A percentile compares a stretch with the other conserved stretches of the same genome.
Conservation (phyloP, 2,329 filamentous ascomycete genomes). For the Chaetomium sp. region DNA sequence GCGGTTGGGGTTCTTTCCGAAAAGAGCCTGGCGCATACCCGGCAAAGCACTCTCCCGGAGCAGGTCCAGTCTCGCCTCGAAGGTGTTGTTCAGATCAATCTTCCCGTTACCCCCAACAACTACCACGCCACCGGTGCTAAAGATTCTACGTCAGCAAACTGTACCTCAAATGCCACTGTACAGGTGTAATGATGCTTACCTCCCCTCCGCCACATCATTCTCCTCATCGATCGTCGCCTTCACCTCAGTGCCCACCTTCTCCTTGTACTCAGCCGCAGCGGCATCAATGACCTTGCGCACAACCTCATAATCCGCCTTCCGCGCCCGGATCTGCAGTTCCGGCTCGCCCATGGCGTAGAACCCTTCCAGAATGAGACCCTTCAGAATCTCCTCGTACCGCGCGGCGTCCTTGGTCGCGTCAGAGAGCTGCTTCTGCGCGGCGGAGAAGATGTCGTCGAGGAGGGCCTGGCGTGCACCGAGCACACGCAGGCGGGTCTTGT, state of each 20-base stretch:
- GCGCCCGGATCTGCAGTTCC: slow-evolving; percentile 65
- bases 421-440: slow-evolving; percentile 65
- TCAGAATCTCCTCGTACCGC: slow-evolving; percentile 71
- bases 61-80: slow-evolving; percentile 81
- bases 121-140: slow-evolving; percentile 73
- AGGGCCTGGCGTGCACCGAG: slow-evolving; percentile 83
- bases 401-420: slow-evolving; percentile 58
- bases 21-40: slow-evolving; percentile 75
- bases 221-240: slow-evolving; percentile 69
- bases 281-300: slow-evolving; percentile 72
- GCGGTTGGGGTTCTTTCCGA: slow-evolving; percentile 91
- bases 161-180: neutral
- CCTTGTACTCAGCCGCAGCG: slow-evolving; percentile 78
- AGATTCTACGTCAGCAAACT: slow-evolving; percentile 20
- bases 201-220: slow-evolving; percentile 71
- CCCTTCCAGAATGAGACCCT: slow-evolving; percentile 80
- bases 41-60: slow-evolving; percentile 82
- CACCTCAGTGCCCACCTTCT: slow-evolving; percentile 63
- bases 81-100: slow-evolving; percentile 98
- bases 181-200: slow-evolving; percentile 51
- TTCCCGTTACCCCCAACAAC: slow-evolving; percentile 80
- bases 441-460: slow-evolving; percentile 82
- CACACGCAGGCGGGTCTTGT: slow-evolving; percentile 89
- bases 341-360: slow-evolving; percentile 81
- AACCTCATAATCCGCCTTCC: slow-evolving; percentile 70